phyloP scores from a whole-genome alignment of 2,329 filamentous ascomycete genomes.

The Pseudogymnoascus sp. region DNA sequence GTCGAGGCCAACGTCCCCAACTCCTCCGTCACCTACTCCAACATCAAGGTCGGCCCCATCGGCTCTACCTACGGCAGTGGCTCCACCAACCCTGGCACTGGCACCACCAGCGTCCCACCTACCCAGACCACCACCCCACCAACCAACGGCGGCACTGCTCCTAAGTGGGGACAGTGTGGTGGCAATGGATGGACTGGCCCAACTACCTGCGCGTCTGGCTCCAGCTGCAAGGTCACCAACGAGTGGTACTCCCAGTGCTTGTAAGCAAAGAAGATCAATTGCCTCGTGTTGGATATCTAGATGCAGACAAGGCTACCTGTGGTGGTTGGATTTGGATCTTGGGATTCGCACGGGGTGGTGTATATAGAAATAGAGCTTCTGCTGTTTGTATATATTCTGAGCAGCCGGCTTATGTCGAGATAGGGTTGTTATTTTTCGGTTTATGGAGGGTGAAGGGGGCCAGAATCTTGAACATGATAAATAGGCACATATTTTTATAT shows the following conservation, averaged over 20 bases:
- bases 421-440: not conserved
- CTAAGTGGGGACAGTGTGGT: conserved; percentile 13
- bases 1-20: conserved; percentile 40
- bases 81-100: not conserved
- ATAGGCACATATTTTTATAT: conserved; percentile 6
- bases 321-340: not conserved
- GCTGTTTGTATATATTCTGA: conserved; percentile 1
- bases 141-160: not conserved
- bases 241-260: conserved; percentile 25
- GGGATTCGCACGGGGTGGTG: not conserved
- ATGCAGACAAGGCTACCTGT: not conserved
- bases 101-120: not conserved
- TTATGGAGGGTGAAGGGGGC: not conserved
- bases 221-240: conserved; percentile 16
- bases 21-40: conserved; percentile 35
- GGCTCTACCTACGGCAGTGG: conserved; percentile 23
- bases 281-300: not conserved
- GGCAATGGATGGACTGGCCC: conserved; percentile 17
- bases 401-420: not conserved
- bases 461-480: not conserved
- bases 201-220: conserved; percentile 18
- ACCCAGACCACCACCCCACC: not conserved
- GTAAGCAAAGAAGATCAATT: not conserved
- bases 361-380: conserved; percentile 7
- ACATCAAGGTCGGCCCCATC: conserved; percentile 28